phyloP scores from a whole-genome alignment of 345 rosid species.

The Citrus reticulata region DNA sequence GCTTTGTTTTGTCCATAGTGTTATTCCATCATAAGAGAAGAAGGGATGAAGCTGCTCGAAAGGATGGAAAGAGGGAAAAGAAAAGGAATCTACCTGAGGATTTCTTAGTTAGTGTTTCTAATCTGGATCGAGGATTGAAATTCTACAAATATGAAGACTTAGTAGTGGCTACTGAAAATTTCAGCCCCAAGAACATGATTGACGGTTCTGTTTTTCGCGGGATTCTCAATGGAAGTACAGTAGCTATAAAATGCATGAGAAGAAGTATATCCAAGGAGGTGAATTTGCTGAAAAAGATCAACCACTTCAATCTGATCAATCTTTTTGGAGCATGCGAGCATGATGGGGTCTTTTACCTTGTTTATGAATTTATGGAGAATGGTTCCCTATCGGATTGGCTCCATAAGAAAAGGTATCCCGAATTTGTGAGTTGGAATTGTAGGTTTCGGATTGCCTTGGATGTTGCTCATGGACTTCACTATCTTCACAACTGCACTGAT shows the following conservation, averaged over 20 bases:
- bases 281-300: slow-evolving; percentile 32
- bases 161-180: slow-evolving; percentile 26
- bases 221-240: slow-evolving; percentile 19
- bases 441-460: slow-evolving; percentile 46
- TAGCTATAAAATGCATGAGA: slow-evolving; percentile 32
- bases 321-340: slow-evolving; percentile 32
- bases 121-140: slow-evolving; percentile 29
- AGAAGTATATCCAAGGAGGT: slow-evolving; percentile 36
- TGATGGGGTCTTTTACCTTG: slow-evolving; percentile 31
- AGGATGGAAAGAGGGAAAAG: background rate
- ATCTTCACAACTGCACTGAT: slow-evolving; percentile 43
- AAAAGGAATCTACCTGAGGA: slow-evolving; percentile 20
- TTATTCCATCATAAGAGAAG: slow-evolving; percentile 19
- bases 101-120: slow-evolving; percentile 17
- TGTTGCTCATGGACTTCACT: slow-evolving; percentile 41
- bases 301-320: slow-evolving; percentile 42
- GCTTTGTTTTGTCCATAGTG: slow-evolving; percentile 11
- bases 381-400: slow-evolving; percentile 43
- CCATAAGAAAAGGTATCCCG: slow-evolving; percentile 1
- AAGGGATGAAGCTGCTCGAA: background rate
- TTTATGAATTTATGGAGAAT: slow-evolving; percentile 37
- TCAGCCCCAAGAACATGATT: slow-evolving; percentile 26
- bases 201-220: slow-evolving; percentile 30
- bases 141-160: slow-evolving; percentile 33
- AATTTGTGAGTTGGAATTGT: slow-evolving; percentile 23